phyloP scores from a whole-genome alignment of 2,329 filamentous ascomycete genomes.

The Passalora sequoiae region DNA sequence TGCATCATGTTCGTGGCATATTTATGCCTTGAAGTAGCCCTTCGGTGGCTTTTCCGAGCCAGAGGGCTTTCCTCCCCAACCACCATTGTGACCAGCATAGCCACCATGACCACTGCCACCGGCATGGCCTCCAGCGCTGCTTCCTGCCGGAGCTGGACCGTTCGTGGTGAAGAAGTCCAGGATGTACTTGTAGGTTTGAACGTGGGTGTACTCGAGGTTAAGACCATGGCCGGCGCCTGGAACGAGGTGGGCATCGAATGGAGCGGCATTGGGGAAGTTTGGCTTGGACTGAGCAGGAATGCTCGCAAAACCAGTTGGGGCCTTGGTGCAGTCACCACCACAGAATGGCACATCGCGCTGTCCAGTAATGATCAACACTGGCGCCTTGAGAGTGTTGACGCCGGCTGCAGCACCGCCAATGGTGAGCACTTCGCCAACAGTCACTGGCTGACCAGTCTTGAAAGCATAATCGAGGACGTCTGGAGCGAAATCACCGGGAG shows the following conservation, averaged over 20 bases:
- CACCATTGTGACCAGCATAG: background rate
- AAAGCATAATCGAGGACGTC: constrained; percentile 46
- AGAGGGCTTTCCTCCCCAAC: background rate
- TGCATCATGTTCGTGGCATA: too few species aligned
- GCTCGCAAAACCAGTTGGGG: constrained; percentile 37
- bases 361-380: constrained; percentile 57
- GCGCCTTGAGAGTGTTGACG: constrained; percentile 45
- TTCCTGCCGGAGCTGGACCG: constrained; percentile 9
- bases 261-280: constrained; percentile 42
- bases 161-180: constrained; percentile 29
- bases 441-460: constrained; percentile 51
- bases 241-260: constrained; percentile 53
- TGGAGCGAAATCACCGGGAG: constrained; percentile 52
- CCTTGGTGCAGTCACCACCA: constrained; percentile 53
- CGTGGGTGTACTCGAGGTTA: constrained; percentile 33
- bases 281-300: constrained; percentile 43
- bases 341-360: constrained; percentile 53
- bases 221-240: constrained; percentile 41
- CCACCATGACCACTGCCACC: background rate
- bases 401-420: constrained; percentile 39
- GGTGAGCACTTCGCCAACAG: constrained; percentile 56
- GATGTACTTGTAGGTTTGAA: constrained; percentile 28
- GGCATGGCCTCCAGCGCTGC: background rate
- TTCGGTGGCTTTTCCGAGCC: too few species aligned
- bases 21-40: too few species aligned